These are phyloP conservation scores for Apiospora phragmitis DNA, from an alignment of 2,329 filamentous ascomycete genomes.

Conservation along the genomic window DNA sequence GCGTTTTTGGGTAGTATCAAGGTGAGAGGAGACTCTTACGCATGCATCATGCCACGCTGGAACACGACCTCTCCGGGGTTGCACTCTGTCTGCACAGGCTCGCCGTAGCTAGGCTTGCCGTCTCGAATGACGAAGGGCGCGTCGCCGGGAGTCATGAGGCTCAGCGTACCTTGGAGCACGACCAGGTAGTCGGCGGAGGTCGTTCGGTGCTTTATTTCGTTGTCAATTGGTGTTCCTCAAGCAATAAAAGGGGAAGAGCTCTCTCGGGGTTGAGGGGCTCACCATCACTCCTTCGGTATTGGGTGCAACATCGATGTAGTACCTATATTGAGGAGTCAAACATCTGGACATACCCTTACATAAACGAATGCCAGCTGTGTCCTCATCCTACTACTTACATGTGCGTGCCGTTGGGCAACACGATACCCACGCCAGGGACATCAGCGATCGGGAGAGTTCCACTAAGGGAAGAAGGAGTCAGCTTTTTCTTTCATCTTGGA, in stretches of 20 bases:
- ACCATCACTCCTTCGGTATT: not conserved
- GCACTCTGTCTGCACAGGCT: slow-evolving; percentile 27
- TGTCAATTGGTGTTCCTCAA: not conserved
- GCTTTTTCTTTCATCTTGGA: not conserved
- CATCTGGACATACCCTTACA: not conserved
- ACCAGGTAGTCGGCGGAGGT: slow-evolving; percentile 33
- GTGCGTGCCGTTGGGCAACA: slow-evolving; percentile 32
- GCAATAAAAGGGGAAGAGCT: too few relatives aligned
- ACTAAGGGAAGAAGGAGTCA: slow-evolving; percentile 13
- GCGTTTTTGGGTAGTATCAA: too few relatives aligned
- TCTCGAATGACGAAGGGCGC: slow-evolving; percentile 24
- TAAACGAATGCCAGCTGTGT: not conserved
- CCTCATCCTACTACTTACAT: slow-evolving; percentile 19
- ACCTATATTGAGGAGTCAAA: not conserved
- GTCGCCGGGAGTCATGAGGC: slow-evolving; percentile 26
- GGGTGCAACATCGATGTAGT: not conserved
- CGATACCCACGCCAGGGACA: slow-evolving; percentile 32
- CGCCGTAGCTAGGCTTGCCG: slow-evolving; percentile 27
- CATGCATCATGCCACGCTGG: slow-evolving; percentile 33
- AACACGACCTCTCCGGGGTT: slow-evolving; percentile 30
- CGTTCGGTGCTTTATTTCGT: slow-evolving; percentile 29
- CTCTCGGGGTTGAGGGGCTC: not conserved
- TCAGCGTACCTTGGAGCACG: slow-evolving; percentile 29
- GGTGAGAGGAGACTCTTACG: slow-evolving; percentile 24
- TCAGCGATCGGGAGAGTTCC: slow-evolving; percentile 26